Percentiles rank a stretch among this genome's conserved stretches.
Conservation (phyloP, 305 asterid species). For the Petunia hybrid region DNA sequence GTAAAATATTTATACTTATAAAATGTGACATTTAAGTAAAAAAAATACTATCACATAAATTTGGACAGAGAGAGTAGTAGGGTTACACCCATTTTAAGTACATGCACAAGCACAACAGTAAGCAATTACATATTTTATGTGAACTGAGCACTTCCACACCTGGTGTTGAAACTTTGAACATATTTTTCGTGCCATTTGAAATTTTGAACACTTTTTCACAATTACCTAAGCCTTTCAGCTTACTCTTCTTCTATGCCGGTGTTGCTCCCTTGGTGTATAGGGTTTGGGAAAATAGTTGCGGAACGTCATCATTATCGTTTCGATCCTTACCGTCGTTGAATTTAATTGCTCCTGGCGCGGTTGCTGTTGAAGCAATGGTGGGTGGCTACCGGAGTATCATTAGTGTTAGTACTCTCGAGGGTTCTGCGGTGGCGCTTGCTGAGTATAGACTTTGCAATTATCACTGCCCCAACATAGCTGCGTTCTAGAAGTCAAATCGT, state of each 20-base stretch:
- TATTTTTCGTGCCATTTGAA: too few species aligned
- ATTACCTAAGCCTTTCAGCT: too few species aligned
- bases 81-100: too few species aligned
- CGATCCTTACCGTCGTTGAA: not conserved
- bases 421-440: constrained; percentile 41
- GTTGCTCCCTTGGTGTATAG: not conserved
- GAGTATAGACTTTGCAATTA: constrained; percentile 56
- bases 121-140: too few species aligned
- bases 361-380: not conserved
- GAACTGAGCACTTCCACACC: too few species aligned
- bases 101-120: too few species aligned
- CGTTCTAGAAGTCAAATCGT: constrained; percentile 50
- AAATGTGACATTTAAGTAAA: too few species aligned
- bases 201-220: too few species aligned
- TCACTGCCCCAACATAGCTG: constrained; percentile 46
- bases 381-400: constrained; percentile 34
- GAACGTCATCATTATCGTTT: constrained; percentile 28
- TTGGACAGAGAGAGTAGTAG: too few species aligned
- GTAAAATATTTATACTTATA: too few species aligned
- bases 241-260: not conserved
- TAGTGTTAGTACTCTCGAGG: constrained; percentile 29
- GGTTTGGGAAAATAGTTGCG: constrained; percentile 22
- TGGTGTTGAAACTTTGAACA: too few species aligned
- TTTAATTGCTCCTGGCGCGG: constrained; percentile 25
- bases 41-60: too few species aligned